A percentile compares a stretch with the other conserved stretches of the same genome.
Evolutionary conservation across 1,284 basidiomycete genomes (phyloP).

Genomic region (Xanthoconium separans): DNA sequence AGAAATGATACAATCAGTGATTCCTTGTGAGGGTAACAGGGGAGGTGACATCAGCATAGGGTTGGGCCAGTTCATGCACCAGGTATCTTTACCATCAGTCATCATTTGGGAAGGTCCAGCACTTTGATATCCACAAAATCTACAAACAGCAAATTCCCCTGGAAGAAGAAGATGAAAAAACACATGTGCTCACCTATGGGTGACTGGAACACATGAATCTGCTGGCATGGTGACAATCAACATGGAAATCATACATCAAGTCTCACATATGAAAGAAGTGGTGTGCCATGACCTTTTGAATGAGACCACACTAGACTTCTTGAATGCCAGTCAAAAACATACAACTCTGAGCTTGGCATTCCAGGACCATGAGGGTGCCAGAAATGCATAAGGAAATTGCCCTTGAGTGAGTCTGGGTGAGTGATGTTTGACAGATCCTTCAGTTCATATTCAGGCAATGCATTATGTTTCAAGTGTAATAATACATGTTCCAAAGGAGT

Average conservation of each 20-base stretch:
- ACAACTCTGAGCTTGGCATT: conserved; percentile 21
- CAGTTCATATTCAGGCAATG: conserved; percentile 31
- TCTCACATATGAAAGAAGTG: conserved; percentile 35
- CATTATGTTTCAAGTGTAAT: conserved; percentile 24
- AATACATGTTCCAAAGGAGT: conserved; percentile 18
- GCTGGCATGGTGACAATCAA: conserved; percentile 12
- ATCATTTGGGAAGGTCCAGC: conserved; percentile 5
- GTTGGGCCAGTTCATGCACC: neutral
- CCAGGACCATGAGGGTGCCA: conserved; percentile 19
- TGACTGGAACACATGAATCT: conserved; percentile 32
- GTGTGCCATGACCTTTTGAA: conserved; percentile 27
- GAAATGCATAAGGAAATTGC: conserved; percentile 25
- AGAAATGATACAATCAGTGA: neutral
- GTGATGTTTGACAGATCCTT: conserved; percentile 21
- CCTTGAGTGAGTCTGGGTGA: conserved; percentile 22
- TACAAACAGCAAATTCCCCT: conserved; percentile 11
- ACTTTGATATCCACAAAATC: conserved; percentile 31
- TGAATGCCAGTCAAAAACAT: conserved; percentile 31
- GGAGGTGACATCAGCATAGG: neutral
- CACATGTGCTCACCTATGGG: conserved; percentile 26
- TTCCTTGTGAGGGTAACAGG: neutral
- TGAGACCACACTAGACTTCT: conserved; percentile 30
- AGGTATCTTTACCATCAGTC: conserved; percentile 9
- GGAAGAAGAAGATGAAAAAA: neutral
- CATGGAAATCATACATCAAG: neutral